These are phyloP conservation scores for Coix lacrymajobi DNA, from an alignment of 176 grass and related monocot species.

Conservation along the genomic window DNA sequence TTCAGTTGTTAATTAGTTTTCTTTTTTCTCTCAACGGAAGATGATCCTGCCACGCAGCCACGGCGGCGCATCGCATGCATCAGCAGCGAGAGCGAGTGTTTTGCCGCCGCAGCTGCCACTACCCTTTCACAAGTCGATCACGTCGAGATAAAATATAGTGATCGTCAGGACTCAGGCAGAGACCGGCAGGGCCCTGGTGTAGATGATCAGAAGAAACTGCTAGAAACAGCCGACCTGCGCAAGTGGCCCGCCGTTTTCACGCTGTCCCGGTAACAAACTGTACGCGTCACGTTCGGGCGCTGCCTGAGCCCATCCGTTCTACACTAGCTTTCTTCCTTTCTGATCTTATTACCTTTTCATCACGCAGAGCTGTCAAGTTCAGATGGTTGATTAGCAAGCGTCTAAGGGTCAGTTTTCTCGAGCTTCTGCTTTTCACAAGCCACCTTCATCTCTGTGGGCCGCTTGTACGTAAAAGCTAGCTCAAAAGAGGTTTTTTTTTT, in stretches of 20 bases:
- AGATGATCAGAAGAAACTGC: neutral
- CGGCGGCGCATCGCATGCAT: neutral
- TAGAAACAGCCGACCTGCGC: neutral
- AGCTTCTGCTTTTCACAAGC: neutral
- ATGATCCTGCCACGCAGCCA: neutral
- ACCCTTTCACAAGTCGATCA: too few species aligned
- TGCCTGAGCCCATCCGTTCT: too few species aligned
- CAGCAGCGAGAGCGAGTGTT: too few species aligned
- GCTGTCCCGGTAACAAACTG: neutral
- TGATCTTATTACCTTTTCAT: neutral
- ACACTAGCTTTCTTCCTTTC: neutral
- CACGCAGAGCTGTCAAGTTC: neutral
- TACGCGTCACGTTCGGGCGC: too few species aligned
- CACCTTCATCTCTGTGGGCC: too few species aligned
- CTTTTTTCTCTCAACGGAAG: neutral
- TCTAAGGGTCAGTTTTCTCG: too few species aligned
- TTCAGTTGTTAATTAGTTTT: too few species aligned
- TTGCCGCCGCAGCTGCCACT: too few species aligned
- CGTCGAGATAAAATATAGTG: too few species aligned
- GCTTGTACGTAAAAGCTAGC: neutral
- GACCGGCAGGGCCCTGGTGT: too few species aligned
- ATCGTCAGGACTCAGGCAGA: too few species aligned
- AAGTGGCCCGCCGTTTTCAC: neutral
- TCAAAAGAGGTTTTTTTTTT: neutral
- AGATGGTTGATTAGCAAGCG: too few species aligned